Evolutionary conservation across 2,329 filamentous ascomycete genomes (phyloP).

Genomic region (Fusarium sp.): DNA sequence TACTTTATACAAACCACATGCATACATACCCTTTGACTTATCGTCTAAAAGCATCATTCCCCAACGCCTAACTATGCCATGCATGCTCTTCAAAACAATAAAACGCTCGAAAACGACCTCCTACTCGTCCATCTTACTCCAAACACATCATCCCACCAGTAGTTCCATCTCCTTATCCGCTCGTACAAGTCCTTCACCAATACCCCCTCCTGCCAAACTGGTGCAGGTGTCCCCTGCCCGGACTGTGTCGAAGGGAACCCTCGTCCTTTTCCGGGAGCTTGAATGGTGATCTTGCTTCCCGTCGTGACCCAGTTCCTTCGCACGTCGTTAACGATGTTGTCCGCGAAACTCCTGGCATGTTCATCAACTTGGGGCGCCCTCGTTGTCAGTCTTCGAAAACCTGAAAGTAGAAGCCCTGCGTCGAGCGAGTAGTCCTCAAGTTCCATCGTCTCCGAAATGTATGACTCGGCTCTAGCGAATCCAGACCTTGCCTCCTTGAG

Average conservation of each 20-base stretch:
- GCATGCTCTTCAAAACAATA: constrained; percentile 46
- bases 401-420: constrained; percentile 37
- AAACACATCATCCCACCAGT: constrained; percentile 46
- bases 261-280: constrained; percentile 48
- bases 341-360: constrained; percentile 53
- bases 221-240: constrained; percentile 47
- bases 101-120: constrained; percentile 19
- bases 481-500: constrained; percentile 32
- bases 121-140: background rate
- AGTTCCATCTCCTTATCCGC: constrained; percentile 47
- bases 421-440: constrained; percentile 24
- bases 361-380: constrained; percentile 27
- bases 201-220: constrained; percentile 45
- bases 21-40: background rate
- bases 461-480: constrained; percentile 27
- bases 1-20: constrained; percentile 11
- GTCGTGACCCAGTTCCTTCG: constrained; percentile 55
- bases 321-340: constrained; percentile 58
- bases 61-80: constrained; percentile 36
- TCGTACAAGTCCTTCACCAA: constrained; percentile 47
- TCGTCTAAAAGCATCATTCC: background rate
- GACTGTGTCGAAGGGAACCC: constrained; percentile 48
- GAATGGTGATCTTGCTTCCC: constrained; percentile 50
- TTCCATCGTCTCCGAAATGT: constrained; percentile 32
- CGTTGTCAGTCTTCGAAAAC: constrained; percentile 14